Conservation (phyloP, 345 rosid genomes). For the Eucalyptus pauciflora region DNA sequence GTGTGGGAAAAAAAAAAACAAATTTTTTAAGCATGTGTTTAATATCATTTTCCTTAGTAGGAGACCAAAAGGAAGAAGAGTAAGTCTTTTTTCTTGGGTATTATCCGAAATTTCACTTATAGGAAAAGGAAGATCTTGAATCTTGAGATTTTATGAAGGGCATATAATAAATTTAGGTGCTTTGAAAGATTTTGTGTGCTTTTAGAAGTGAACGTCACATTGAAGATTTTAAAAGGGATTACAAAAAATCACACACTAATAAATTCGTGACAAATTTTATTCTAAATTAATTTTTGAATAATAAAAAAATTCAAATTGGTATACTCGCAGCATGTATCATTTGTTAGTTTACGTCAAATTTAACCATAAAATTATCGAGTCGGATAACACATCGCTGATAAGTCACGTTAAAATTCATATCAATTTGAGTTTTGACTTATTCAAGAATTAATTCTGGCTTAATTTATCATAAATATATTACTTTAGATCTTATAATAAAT, state of each 20-base stretch:
- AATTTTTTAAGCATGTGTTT: neutral
- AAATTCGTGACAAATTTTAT: too few species aligned
- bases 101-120: neutral
- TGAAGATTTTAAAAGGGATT: neutral
- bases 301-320: too few species aligned
- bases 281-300: accelerated
- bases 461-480: too few species aligned
- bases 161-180: neutral
- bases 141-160: neutral
- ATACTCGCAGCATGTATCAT: accelerated
- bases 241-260: accelerated
- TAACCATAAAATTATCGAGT: accelerated
- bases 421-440: too few species aligned
- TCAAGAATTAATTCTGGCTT: too few species aligned
- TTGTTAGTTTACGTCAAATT: neutral
- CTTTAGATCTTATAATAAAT: accelerated
- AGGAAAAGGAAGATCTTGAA: neutral
- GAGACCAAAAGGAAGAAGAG: neutral
- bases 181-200: neutral
- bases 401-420: too few species aligned
- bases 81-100: neutral
- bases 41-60: neutral
- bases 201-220: neutral
- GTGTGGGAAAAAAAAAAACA: neutral
- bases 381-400: accelerated